phyloP scores from a whole-genome alignment of 805 yeast genomes.

The Candida awuae region DNA sequence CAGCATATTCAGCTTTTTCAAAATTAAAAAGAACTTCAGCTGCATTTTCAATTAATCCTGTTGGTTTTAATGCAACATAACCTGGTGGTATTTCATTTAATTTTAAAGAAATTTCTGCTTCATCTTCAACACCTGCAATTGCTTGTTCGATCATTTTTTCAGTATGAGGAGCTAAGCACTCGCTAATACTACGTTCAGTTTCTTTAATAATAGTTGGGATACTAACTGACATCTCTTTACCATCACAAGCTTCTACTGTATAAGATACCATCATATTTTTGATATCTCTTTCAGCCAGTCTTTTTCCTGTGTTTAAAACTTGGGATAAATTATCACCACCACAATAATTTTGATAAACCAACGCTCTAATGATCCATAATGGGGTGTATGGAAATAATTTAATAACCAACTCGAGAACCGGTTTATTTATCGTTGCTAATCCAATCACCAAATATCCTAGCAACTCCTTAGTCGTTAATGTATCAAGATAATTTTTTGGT shows the following conservation, averaged over 20 bases:
- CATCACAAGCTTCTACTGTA: constrained; percentile 90
- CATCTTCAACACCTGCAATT: constrained; percentile 24
- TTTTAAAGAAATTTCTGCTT: neutral
- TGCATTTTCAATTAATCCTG: constrained; percentile 77
- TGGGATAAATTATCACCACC: constrained; percentile 79
- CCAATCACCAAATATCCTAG: constrained; percentile 65
- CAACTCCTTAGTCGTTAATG: constrained; percentile 46
- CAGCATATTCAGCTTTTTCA: constrained; percentile 41
- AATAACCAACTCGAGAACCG: constrained; percentile 52
- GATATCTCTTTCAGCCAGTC: constrained; percentile 65
- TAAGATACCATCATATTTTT: constrained; percentile 92
- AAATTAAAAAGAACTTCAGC: constrained; percentile 61
- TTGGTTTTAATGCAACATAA: constrained; percentile 87
- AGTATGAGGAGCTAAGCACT: constrained; percentile 68
- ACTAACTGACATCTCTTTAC: constrained; percentile 42
- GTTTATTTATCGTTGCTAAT: constrained; percentile 55
- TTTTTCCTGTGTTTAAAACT: constrained; percentile 62
- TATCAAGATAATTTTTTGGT: constrained; percentile 36
- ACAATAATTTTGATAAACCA: constrained; percentile 78
- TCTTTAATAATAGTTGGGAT: constrained; percentile 53
- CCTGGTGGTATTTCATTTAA: constrained; percentile 79
- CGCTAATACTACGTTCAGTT: constrained; percentile 58
- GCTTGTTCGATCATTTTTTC: constrained; percentile 42
- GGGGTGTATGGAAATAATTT: constrained; percentile 71
- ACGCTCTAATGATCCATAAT: constrained; percentile 52